A percentile compares a stretch with the other conserved stretches of the same genome.
phyloP scores from a whole-genome alignment of 1,284 basidiomycete species.

The Melampsora larici-populina region DNA sequence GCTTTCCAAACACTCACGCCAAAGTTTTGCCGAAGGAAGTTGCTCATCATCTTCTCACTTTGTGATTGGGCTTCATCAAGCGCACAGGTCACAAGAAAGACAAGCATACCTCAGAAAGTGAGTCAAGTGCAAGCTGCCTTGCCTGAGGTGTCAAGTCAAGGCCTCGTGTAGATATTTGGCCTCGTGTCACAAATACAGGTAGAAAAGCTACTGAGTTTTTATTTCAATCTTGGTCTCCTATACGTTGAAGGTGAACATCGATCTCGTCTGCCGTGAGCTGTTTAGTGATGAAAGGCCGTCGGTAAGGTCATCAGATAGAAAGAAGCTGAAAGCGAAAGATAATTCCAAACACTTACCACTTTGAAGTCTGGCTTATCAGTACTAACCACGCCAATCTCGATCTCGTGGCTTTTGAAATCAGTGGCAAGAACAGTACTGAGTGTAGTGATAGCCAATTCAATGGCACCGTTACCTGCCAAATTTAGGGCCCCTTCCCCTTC shows the following conservation, averaged over 20 bases:
- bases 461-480: constrained; percentile 48
- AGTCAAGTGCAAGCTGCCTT: no score
- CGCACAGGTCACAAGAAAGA: no score
- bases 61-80: no score
- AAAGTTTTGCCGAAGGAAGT: no score
- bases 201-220: background rate
- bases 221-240: constrained; percentile 41
- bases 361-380: constrained; percentile 47
- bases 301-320: background rate
- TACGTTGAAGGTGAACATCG: constrained; percentile 40
- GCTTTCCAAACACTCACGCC: no score
- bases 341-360: constrained; percentile 47
- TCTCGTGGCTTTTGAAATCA: constrained; percentile 73
- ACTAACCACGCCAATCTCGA: constrained; percentile 58
- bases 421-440: constrained; percentile 89
- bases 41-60: no score
- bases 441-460: constrained; percentile 86
- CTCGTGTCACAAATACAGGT: background rate
- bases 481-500: constrained; percentile 54
- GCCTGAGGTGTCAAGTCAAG: no score
- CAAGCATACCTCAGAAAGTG: no score
- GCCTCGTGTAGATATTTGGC: no score
- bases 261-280: constrained; percentile 41
- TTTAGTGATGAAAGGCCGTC: background rate
- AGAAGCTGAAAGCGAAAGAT: background rate